Conservation (phyloP, 2,329 filamentous ascomycete species). For the Chrysoporthe cubensis region DNA sequence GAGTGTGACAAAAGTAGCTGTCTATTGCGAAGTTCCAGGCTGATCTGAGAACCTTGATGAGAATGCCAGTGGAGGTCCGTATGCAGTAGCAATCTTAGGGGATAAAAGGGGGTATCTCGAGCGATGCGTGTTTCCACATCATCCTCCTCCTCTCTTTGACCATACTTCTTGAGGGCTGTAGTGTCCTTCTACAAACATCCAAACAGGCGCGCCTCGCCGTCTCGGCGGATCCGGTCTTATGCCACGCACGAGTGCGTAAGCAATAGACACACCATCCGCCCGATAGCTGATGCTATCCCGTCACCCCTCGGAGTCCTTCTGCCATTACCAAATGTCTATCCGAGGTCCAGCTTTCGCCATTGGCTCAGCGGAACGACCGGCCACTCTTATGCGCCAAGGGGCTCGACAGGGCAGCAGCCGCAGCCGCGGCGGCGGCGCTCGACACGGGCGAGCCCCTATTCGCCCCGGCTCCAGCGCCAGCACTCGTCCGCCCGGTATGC, state of each 20-base stretch:
- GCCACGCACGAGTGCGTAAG: too few species aligned
- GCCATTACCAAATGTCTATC: too few species aligned
- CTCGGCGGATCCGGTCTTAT: too few species aligned
- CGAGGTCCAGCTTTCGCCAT: neutral
- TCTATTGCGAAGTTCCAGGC: too few species aligned
- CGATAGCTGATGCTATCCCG: too few species aligned
- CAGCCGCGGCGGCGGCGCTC: conserved; percentile 4
- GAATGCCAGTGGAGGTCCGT: neutral
- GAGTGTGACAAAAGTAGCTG: too few species aligned
- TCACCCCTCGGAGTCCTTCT: too few species aligned
- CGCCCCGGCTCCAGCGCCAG: neutral
- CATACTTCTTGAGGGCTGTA: neutral
- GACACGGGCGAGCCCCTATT: conserved; percentile 35
- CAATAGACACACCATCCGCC: too few species aligned
- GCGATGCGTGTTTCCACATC: neutral
- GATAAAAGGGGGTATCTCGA: neutral
- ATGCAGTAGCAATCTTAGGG: neutral
- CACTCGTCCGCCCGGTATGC: conserved; percentile 43
- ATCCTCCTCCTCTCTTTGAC: neutral
- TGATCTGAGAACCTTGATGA: too few species aligned
- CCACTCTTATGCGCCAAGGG: conserved; percentile 51
- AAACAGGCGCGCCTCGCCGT: too few species aligned
- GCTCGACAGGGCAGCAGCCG: conserved; percentile 36
- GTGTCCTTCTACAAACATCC: too few species aligned
- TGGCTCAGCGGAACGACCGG: conserved; percentile 46